Evolutionary conservation across 352 stramenopile genomes (phyloP).

Genomic region (Globisporangium nagaii): DNA sequence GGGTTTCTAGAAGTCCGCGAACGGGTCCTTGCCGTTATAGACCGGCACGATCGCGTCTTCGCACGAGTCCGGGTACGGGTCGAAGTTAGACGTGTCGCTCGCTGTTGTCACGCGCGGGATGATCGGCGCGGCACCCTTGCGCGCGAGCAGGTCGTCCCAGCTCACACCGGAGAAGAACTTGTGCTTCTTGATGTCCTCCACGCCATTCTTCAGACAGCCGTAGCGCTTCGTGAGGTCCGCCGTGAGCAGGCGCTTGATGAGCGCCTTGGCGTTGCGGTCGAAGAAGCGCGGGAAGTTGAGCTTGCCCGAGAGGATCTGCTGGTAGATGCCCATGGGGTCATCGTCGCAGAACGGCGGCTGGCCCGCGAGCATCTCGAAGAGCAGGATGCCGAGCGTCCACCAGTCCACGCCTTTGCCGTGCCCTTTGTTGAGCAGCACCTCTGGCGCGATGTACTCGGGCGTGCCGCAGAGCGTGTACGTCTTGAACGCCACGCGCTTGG

Average conservation of each 20-base stretch:
- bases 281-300: slow-evolving; percentile 94
- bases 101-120: slow-evolving; percentile 87
- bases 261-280: slow-evolving; percentile 92
- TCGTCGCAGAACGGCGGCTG: slow-evolving; percentile 96
- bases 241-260: slow-evolving; percentile 96
- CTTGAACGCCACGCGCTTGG: slow-evolving; percentile 94
- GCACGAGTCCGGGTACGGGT: slow-evolving; percentile 93
- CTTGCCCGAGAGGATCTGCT: slow-evolving; percentile 93
- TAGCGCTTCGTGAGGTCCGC: slow-evolving; percentile 96
- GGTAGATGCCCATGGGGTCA: slow-evolving; percentile 95
- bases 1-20: slow-evolving; percentile 88
- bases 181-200: slow-evolving; percentile 95
- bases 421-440: slow-evolving; percentile 88
- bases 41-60: slow-evolving; percentile 89
- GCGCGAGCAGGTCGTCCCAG: slow-evolving; percentile 88
- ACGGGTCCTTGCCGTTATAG: slow-evolving; percentile 91
- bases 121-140: slow-evolving; percentile 90
- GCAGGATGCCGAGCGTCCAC: slow-evolving; percentile 96
- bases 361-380: slow-evolving; percentile 97
- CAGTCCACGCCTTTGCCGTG: slow-evolving; percentile 92
- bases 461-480: slow-evolving; percentile 93
- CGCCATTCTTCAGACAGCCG: slow-evolving; percentile 94
- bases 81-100: slow-evolving; percentile 97
- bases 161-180: slow-evolving; percentile 93
- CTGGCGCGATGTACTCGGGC: slow-evolving; percentile 91